Evolutionary conservation across 2,329 filamentous ascomycete species (phyloP), one percentile per base, ranked within the genome.

Genomic region (Exophiala phaeomuriformis): DNA sequence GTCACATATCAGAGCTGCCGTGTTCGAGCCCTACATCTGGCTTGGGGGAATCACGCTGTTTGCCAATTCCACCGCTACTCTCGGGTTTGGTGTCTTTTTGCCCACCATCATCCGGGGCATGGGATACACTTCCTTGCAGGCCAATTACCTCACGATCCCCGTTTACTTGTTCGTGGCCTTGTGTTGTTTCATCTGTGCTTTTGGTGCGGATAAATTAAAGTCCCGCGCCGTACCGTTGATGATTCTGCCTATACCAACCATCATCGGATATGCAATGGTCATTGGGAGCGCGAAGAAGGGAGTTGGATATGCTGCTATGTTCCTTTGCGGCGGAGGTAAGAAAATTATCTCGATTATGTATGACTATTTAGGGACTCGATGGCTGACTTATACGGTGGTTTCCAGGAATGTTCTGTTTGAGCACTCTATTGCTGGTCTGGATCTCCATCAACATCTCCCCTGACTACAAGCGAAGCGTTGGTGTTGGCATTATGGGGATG

Each of bases 271-370:
- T 45, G 52, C 66, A 1, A 66, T 71, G 47, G 61, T 54, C n/a
- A 60, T 69, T 2, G 67, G 61, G 2, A 66, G 66, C 0, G 27
- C 63, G 10, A 64, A 62, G 33, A 47, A 49, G 10, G 58, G 51
- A 4, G 68, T 64, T 4, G 68, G 67, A 3, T 71, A 67, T 57
- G 62, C 64, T 42, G 68, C 55, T 33, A 65, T 64, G 67, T 71
- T 69, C 51, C 44, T 69, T 3, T 59, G 61, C 39, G 56, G 47
- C 5, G 52, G 52, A 12, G 60, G 55, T 57, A 49, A 19, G 37
- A 10, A 10, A 30, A 57, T n/a, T 57, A 31, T 55, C 19, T 19
- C 19, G 19, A 19, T 19, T 19, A 19, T 19, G 19, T 19, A 19
- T 19, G 19, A 19, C 19, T 19, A 19, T 19, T 19, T 19, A 19